Evolutionary conservation across 208 protist species (phyloP).

Genomic region (Kentomonas sorsogonicus): DNA sequence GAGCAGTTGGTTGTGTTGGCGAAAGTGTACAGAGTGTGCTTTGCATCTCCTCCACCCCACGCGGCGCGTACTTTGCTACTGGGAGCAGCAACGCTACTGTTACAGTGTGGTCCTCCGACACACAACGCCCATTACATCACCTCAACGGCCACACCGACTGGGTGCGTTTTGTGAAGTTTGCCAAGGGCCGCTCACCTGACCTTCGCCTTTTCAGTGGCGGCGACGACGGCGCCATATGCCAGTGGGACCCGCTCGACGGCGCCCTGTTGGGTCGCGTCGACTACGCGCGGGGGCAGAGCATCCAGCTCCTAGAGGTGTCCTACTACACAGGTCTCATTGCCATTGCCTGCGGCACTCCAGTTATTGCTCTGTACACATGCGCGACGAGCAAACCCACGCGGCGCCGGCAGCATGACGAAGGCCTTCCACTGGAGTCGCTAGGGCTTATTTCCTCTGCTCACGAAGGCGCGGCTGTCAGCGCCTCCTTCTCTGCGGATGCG

Average conservation of each 20-base stretch:
- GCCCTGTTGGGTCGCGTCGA: constrained; percentile 47
- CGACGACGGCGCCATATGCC: constrained; percentile 73
- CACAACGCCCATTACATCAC: constrained; percentile 47
- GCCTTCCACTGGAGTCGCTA: constrained; percentile 42
- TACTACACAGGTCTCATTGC: constrained; percentile 59
- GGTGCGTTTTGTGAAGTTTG: constrained; percentile 79
- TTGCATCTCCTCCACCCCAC: constrained; percentile 55
- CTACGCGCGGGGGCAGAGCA: constrained; percentile 50
- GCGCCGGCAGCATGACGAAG: constrained; percentile 21
- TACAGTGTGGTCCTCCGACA: constrained; percentile 56
- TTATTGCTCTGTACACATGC: constrained; percentile 53
- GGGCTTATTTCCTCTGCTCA: constrained; percentile 56
- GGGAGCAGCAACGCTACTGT: constrained; percentile 47
- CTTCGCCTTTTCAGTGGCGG: constrained; percentile 74
- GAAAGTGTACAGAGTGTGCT: constrained; percentile 52
- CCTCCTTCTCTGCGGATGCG: constrained; percentile 58
- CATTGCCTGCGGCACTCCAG: constrained; percentile 40
- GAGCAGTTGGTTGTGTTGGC: constrained; percentile 17
- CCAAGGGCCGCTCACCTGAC: constrained; percentile 14
- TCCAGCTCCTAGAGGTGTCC: constrained; percentile 76
- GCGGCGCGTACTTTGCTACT: constrained; percentile 56
- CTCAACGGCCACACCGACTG: constrained; percentile 76
- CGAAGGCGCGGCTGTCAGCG: constrained; percentile 44
- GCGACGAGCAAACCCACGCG: constrained; percentile 15
- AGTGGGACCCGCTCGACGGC: constrained; percentile 67